Evolutionary conservation across 345 rosid genomes (phyloP).

Genomic region (Sonneratia caseolaris): DNA sequence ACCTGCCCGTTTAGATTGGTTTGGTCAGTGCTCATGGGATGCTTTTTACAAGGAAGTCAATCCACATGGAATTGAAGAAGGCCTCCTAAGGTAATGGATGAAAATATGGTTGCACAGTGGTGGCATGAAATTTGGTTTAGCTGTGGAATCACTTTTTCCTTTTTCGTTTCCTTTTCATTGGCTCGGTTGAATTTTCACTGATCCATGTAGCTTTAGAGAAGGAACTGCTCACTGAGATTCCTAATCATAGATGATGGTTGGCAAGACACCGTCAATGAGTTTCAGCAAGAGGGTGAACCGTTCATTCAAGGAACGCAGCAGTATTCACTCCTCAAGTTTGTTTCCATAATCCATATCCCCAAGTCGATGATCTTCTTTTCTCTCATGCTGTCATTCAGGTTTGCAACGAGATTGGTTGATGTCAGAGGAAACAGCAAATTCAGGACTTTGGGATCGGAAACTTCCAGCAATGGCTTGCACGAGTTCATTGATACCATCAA

Average conservation of each 20-base stretch:
- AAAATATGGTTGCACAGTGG: neutral
- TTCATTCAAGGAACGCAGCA: conserved; percentile 31
- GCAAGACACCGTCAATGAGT: conserved; percentile 41
- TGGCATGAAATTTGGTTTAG: too few species aligned
- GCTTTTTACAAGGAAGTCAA: conserved; percentile 46
- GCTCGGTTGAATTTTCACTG: neutral
- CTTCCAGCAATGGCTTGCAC: conserved; percentile 13
- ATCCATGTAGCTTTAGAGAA: conserved; percentile 27
- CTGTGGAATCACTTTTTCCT: too few species aligned
- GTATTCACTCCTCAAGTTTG: conserved; percentile 6
- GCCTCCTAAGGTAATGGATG: conserved; percentile 38
- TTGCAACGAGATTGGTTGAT: conserved; percentile 37
- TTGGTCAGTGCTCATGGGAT: conserved; percentile 81
- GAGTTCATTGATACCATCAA: conserved; percentile 28
- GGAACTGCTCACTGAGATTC: conserved; percentile 46
- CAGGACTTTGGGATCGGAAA: conserved; percentile 23
- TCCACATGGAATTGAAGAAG: conserved; percentile 43
- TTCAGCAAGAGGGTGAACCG: conserved; percentile 25
- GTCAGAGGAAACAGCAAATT: conserved; percentile 48
- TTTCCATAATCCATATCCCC: neutral
- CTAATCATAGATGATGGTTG: conserved; percentile 64
- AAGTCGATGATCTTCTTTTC: neutral
- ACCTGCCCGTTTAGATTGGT: conserved; percentile 53
- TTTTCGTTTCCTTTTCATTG: neutral
- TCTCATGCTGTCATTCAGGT: conserved; percentile 21